phyloP scores from a whole-genome alignment of 148 eudicot species.

The Polygonum maritimum region DNA sequence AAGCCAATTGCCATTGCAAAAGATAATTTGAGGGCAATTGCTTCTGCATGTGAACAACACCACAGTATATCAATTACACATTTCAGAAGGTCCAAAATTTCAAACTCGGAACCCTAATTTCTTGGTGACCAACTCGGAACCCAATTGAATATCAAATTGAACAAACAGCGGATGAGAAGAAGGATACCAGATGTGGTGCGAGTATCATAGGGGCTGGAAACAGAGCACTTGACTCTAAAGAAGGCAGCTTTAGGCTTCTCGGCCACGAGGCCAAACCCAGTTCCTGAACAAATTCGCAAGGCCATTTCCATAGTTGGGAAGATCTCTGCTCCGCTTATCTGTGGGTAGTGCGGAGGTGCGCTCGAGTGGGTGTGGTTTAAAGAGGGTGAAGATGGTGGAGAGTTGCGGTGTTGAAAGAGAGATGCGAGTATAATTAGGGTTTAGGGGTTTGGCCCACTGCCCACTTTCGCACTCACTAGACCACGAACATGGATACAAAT shows the following conservation, averaged over 20 bases:
- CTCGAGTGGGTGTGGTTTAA: background rate
- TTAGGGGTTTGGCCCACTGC: conserved; percentile 2
- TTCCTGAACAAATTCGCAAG: conserved; percentile 11
- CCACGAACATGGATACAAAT: too few relatives aligned
- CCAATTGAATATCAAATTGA: background rate
- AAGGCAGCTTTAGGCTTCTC: conserved; percentile 12
- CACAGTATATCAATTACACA: background rate
- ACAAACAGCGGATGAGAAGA: background rate
- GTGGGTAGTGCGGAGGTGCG: background rate
- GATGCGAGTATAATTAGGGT: background rate
- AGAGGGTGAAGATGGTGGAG: conserved; percentile 1
- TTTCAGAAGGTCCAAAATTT: background rate
- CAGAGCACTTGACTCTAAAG: conserved; percentile 24
- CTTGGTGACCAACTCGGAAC: background rate
- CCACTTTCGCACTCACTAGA: background rate
- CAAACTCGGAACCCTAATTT: background rate
- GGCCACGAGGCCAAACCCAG: background rate
- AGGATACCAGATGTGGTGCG: conserved; percentile 16
- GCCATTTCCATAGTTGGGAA: conserved; percentile 5
- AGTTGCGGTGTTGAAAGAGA: background rate
- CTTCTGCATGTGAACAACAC: background rate
- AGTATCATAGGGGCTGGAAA: conserved; percentile 12
- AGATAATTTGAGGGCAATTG: background rate
- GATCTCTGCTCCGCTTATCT: background rate
- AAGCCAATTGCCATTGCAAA: background rate